A percentile compares a stretch with the other conserved stretches of the same genome.
Conservation (phyloP, 225 moss, liverwort and hornwort species). For the Takakia lepidozioides region DNA sequence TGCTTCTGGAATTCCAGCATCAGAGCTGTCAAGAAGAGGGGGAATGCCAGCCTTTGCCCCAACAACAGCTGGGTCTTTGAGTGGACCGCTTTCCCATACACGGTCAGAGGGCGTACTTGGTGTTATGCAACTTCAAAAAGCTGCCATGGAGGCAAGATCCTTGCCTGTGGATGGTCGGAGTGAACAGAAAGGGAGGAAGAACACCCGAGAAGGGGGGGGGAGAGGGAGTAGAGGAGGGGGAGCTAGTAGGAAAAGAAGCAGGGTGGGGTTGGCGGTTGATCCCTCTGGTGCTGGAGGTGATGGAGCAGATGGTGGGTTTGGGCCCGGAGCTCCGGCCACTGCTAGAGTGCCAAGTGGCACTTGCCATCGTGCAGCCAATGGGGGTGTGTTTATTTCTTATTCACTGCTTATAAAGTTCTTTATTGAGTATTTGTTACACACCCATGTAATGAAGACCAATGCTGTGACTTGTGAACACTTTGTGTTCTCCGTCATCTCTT, state of each 20-base stretch:
- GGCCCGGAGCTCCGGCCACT: not conserved
- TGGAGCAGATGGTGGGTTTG: not conserved
- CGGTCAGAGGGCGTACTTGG: constrained; percentile 1
- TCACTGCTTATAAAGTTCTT: no score
- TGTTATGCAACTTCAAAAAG: not conserved
- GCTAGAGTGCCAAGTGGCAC: constrained; percentile 2
- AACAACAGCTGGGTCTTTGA: constrained; percentile 5
- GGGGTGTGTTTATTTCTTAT: constrained; percentile 1
- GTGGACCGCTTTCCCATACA: no score
- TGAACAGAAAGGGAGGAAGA: constrained; percentile 7
- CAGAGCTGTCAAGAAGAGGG: not conserved
- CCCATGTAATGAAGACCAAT: no score
- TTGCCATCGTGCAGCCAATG: not conserved
- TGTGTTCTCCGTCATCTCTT: no score
- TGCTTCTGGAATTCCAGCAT: not conserved
- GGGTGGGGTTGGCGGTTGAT: constrained; percentile 2
- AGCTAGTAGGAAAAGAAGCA: constrained; percentile 4
- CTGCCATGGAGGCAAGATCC: constrained; percentile 8
- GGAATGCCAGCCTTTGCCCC: not conserved
- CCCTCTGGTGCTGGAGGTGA: constrained; percentile 1
- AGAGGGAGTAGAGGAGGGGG: constrained; percentile 5
- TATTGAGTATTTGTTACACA: no score
- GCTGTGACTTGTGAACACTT: no score
- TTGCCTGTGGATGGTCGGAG: not conserved
- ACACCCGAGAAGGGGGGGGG: constrained; percentile 4